Conservation (phyloP, 805 yeast genomes). For the Ogataea degrootiae region DNA sequence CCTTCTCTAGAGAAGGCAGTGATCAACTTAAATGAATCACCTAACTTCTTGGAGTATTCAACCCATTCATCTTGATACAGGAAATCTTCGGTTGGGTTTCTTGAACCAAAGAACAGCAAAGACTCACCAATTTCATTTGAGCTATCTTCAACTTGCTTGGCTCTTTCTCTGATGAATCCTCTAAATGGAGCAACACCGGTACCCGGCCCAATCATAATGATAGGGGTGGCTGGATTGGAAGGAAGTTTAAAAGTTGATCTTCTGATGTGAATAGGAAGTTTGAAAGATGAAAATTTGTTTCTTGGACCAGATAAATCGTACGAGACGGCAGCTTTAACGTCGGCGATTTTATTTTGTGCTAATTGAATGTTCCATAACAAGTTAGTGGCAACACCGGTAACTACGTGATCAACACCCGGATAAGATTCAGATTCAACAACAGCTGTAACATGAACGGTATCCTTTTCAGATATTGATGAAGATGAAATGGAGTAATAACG, state of each 20-base stretch:
- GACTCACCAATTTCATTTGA: constrained; percentile 63
- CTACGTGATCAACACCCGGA: constrained; percentile 31
- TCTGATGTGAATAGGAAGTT: constrained; percentile 87
- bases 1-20: constrained; percentile 87
- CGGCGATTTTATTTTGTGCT: constrained; percentile 44
- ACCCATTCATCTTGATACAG: constrained; percentile 90
- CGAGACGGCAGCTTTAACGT: constrained; percentile 41
- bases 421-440: constrained; percentile 70
- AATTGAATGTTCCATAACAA: constrained; percentile 69
- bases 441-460: constrained; percentile 78
- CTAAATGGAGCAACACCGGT: constrained; percentile 99
- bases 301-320: constrained; percentile 89
- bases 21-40: constrained; percentile 59
- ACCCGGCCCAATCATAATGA: constrained; percentile 95
- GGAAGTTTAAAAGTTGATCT: constrained; percentile 95
- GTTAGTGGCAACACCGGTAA: constrained; percentile 89
- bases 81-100: constrained; percentile 74
- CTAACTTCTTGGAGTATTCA: constrained; percentile 56
- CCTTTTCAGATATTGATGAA: constrained; percentile 72
- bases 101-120: constrained; percentile 81
- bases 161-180: constrained; percentile 88
- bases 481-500: constrained; percentile 97
- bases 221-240: constrained; percentile 72
- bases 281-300: constrained; percentile 42
- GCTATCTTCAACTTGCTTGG: constrained; percentile 41